Conservation (phyloP, 169 alveolate genomes). For the Plasmodium falciparum region DNA sequence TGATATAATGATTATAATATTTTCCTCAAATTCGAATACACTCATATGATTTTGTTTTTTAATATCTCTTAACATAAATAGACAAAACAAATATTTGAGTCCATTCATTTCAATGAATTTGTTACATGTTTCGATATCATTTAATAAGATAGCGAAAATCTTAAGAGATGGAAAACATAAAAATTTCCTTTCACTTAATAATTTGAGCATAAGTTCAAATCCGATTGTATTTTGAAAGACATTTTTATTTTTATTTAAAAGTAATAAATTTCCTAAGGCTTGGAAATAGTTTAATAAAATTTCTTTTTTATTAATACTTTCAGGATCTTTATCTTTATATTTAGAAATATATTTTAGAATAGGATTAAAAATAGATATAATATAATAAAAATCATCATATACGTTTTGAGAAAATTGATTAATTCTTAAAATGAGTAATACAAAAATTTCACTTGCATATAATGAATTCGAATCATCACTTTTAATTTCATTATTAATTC, state of each 20-base stretch:
- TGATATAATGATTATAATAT: slow-evolving; percentile 62
- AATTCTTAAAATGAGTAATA: slow-evolving; percentile 60
- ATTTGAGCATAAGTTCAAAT: slow-evolving; percentile 67
- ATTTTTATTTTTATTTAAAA: slow-evolving; percentile 43
- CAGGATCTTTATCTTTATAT: slow-evolving; percentile 69
- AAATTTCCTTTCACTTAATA: slow-evolving; percentile 73
- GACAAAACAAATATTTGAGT: slow-evolving; percentile 52
- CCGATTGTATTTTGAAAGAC: slow-evolving; percentile 58
- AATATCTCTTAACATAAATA: slow-evolving; percentile 63
- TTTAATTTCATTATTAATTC: slow-evolving; percentile 56
- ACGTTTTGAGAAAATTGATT: slow-evolving; percentile 72
- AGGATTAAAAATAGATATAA: slow-evolving; percentile 67
- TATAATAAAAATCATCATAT: slow-evolving; percentile 66
- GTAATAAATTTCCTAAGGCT: slow-evolving; percentile 67
- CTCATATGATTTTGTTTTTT: slow-evolving; percentile 30
- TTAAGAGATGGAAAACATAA: slow-evolving; percentile 68
- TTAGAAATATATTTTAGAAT: slow-evolving; percentile 56
- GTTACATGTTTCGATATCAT: slow-evolving; percentile 49
- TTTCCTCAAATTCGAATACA: slow-evolving; percentile 68
- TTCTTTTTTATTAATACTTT: slow-evolving; percentile 60
- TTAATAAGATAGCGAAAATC: slow-evolving; percentile 60
- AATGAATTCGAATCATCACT: slow-evolving; percentile 53
- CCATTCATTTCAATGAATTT: slow-evolving; percentile 64
- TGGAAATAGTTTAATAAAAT: slow-evolving; percentile 65
- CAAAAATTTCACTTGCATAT: slow-evolving; percentile 75